phyloP scores from a whole-genome alignment of 2,329 filamentous ascomycete genomes.

The Bertia moriformis region DNA sequence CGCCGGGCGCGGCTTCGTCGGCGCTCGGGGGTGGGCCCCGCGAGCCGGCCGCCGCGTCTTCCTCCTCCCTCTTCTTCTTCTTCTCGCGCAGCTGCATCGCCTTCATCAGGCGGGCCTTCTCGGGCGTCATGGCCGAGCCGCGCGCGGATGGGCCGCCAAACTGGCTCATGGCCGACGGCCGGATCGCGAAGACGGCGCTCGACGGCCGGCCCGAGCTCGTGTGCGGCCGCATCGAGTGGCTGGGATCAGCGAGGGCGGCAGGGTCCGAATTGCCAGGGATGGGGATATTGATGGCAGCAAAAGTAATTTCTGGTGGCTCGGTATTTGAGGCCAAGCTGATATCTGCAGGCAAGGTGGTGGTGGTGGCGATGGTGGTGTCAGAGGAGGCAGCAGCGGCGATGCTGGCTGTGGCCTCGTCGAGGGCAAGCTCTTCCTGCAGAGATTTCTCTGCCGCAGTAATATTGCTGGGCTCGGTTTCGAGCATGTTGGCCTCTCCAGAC shows the following conservation, averaged over 20 bases:
- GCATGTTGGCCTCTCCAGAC: slow-evolving; percentile 13
- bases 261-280: slow-evolving; percentile 11
- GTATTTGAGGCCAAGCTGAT: not conserved
- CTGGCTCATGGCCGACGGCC: slow-evolving; percentile 26
- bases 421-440: slow-evolving; percentile 7
- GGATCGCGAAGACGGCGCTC: slow-evolving; percentile 17
- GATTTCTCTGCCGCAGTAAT: no score
- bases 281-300: no score
- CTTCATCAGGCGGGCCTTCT: slow-evolving; percentile 87
- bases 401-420: slow-evolving; percentile 11
- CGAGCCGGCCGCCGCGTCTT: slow-evolving; percentile 15
- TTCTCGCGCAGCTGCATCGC: slow-evolving; percentile 81
- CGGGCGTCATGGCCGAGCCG: slow-evolving; percentile 57
- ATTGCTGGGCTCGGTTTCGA: slow-evolving; percentile 13
- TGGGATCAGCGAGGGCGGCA: no score
- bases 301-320: no score
- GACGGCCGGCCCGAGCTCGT: slow-evolving; percentile 5
- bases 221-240: slow-evolving; percentile 8
- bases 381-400: slow-evolving; percentile 15
- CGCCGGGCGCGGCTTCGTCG: slow-evolving; percentile 2
- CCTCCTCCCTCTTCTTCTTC: no score
- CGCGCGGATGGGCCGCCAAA: slow-evolving; percentile 18
- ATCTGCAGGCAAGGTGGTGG: slow-evolving; percentile 14
- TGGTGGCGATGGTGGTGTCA: slow-evolving; percentile 28
- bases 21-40: slow-evolving; percentile 3